A percentile compares a stretch with the other conserved stretches of the same genome.
Conservation (phyloP, 73 alveolate species). For the Paramecium biaurelia region DNA sequence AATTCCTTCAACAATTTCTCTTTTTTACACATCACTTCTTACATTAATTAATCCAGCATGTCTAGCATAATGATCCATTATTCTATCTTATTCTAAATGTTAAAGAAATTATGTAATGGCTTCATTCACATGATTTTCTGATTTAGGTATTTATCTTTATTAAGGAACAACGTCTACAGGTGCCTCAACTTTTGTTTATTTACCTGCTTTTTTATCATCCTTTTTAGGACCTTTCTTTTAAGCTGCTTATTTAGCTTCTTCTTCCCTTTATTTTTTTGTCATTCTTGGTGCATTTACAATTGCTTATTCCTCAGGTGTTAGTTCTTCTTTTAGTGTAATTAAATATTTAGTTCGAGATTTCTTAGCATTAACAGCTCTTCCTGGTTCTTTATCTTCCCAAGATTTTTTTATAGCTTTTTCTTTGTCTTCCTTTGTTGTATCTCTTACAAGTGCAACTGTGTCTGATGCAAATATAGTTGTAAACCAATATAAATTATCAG, state of each 20-base stretch:
- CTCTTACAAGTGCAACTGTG: slow-evolving; percentile 91
- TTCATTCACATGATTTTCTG: slow-evolving; percentile 49
- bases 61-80: slow-evolving; percentile 54
- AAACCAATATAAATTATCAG: slow-evolving; percentile 82
- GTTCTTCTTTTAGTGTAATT: slow-evolving; percentile 72
- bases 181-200: slow-evolving; percentile 54
- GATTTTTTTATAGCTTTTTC: slow-evolving; percentile 90
- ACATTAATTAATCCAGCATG: slow-evolving; percentile 65
- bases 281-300: slow-evolving; percentile 60
- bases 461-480: slow-evolving; percentile 89
- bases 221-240: slow-evolving; percentile 55
- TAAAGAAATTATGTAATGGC: slow-evolving; percentile 39
- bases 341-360: slow-evolving; percentile 83
- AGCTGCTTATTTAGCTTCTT: slow-evolving; percentile 33
- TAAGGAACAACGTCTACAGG: background rate
- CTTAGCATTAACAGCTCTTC: slow-evolving; percentile 97
- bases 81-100: slow-evolving; percentile 61
- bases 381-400: slow-evolving; percentile 98
- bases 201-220: slow-evolving; percentile 57
- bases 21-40: slow-evolving; percentile 52
- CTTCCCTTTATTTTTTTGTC: slow-evolving; percentile 63
- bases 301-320: slow-evolving; percentile 62
- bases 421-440: slow-evolving; percentile 95
- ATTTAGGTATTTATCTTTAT: slow-evolving; percentile 30
- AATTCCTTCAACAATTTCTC: slow-evolving; percentile 59